phyloP scores from a whole-genome alignment of 164 flowering plant genomes.

The Tetracentron sinense region DNA sequence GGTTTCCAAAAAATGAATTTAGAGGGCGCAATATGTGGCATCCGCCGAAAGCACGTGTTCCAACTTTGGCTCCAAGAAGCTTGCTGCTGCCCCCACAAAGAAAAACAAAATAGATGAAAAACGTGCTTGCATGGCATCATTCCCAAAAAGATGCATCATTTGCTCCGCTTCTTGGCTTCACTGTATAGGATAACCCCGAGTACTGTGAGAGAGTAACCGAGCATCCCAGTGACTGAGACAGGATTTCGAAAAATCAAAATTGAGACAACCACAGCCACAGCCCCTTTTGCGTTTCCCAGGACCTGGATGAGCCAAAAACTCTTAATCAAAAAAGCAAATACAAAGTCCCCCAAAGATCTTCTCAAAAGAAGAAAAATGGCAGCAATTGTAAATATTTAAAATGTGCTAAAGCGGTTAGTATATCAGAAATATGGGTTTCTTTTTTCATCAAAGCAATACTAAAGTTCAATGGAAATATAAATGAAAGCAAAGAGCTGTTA shows the following conservation, averaged over 20 bases:
- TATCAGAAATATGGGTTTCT: neutral
- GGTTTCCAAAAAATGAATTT: conserved; percentile 39
- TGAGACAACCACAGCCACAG: conserved; percentile 93
- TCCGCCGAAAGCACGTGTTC: conserved; percentile 15
- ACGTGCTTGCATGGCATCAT: conserved; percentile 6
- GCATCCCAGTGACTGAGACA: conserved; percentile 91
- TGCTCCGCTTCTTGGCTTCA: conserved; percentile 90
- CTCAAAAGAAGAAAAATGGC: neutral
- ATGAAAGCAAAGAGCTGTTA: too few species aligned
- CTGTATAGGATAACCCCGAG: conserved; percentile 87
- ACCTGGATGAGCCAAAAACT: conserved; percentile 48
- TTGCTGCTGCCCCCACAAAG: conserved; percentile 7
- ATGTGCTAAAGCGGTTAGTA: neutral
- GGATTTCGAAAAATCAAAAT: conserved; percentile 88
- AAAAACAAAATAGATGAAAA: conserved; percentile 12
- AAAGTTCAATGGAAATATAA: neutral
- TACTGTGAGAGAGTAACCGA: conserved; percentile 86
- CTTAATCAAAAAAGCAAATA: neutral
- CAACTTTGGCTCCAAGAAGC: conserved; percentile 13
- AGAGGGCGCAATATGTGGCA: conserved; percentile 22
- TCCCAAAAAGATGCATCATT: conserved; percentile 22
- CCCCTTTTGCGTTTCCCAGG: conserved; percentile 95
- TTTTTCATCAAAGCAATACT: neutral
- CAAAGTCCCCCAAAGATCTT: neutral
- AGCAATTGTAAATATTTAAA: neutral